Percentiles rank a stretch among this genome's conserved stretches.
Conservation (phyloP, 257 asterid genomes). For the Misopates orontium region DNA sequence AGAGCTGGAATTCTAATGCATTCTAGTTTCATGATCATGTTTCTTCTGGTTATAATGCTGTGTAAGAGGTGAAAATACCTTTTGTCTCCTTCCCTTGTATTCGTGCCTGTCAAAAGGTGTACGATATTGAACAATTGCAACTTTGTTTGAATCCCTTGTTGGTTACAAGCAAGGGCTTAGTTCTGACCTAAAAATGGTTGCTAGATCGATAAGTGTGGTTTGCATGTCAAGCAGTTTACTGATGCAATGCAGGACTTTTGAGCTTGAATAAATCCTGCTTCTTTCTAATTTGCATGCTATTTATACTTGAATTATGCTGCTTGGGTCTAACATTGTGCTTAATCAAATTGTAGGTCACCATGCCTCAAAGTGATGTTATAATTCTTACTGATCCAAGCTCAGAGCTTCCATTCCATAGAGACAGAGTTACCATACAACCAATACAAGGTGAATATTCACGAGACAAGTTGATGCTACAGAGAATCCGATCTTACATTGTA, state of each 20-base stretch:
- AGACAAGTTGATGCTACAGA: constrained; percentile 99
- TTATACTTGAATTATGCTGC: neutral
- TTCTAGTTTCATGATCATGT: constrained; percentile 1
- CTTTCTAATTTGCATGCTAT: neutral
- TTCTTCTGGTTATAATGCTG: neutral
- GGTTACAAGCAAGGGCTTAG: neutral
- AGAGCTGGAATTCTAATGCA: neutral
- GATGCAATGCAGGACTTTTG: neutral
- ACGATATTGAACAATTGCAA: neutral
- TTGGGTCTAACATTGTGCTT: constrained; percentile 27
- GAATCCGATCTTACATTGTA: constrained; percentile 99
- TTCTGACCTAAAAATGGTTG: neutral
- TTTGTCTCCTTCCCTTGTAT: neutral
- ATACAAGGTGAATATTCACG: constrained; percentile 98
- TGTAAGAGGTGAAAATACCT: neutral
- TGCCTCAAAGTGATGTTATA: constrained; percentile 72
- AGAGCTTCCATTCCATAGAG: constrained; percentile 62
- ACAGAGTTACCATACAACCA: constrained; percentile 63
- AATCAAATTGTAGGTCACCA: constrained; percentile 54
- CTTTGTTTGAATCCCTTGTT: constrained; percentile 1
- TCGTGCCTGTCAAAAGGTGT: neutral
- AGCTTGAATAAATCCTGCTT: constrained; percentile 3
- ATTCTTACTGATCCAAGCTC: constrained; percentile 82
- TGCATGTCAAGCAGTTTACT: constrained; percentile 1
- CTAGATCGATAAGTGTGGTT: neutral